phyloP scores from a whole-genome alignment of 2,329 filamentous ascomycete species.

The Phyllosticta paracitricarpa region DNA sequence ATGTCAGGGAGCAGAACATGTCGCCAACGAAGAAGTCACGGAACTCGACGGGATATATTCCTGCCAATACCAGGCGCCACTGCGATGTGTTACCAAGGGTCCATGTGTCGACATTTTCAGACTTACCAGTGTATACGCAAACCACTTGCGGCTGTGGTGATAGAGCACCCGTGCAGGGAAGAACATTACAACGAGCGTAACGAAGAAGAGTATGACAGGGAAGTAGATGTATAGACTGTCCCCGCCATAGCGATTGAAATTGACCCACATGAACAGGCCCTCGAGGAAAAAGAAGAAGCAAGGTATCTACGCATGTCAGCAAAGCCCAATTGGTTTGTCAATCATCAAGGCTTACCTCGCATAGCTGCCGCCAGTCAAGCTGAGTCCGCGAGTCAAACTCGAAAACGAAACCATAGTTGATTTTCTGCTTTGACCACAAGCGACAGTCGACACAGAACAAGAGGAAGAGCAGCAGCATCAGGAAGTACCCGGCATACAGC shows the following conservation, averaged over 20 bases:
- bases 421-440: slow-evolving; percentile 71
- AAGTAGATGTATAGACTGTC: slow-evolving; percentile 72
- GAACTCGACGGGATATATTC: slow-evolving; percentile 89
- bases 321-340: slow-evolving; percentile 46
- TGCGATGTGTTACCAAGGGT: slow-evolving; percentile 31
- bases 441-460: slow-evolving; percentile 81
- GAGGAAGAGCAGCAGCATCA: slow-evolving; percentile 68
- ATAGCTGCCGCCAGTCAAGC: slow-evolving; percentile 80
- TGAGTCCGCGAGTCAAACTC: slow-evolving; percentile 83
- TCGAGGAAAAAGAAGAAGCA: slow-evolving; percentile 69
- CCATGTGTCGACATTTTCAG: neutral
- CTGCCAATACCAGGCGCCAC: slow-evolving; percentile 78
- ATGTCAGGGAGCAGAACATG: slow-evolving; percentile 94
- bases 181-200: slow-evolving; percentile 61
- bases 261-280: slow-evolving; percentile 78
- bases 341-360: slow-evolving; percentile 58
- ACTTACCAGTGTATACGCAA: slow-evolving; percentile 77
- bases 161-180: slow-evolving; percentile 67
- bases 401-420: slow-evolving; percentile 96
- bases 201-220: slow-evolving; percentile 65
- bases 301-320: slow-evolving; percentile 49
- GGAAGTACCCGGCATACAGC: slow-evolving; percentile 79
- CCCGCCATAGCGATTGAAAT: slow-evolving; percentile 62
- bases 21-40: slow-evolving; percentile 96
- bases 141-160: slow-evolving; percentile 71